These are phyloP conservation scores for Polytolypa hystricis DNA, from an alignment of 2,329 filamentous ascomycete genomes.

Conservation along the genomic window DNA sequence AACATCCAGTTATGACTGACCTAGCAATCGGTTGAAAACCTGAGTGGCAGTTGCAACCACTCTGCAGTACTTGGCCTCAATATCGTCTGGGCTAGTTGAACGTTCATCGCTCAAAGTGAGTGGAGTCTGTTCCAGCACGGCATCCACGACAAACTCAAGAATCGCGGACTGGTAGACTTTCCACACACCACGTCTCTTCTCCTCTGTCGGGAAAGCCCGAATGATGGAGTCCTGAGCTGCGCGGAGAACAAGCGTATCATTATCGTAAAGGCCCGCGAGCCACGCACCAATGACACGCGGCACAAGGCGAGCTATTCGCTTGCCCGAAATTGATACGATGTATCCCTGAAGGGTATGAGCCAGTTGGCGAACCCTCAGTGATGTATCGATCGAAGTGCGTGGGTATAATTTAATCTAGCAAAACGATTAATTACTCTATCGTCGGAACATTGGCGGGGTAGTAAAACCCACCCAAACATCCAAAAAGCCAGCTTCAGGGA, in stretches of 20 bases:
- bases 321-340: conserved; percentile 51
- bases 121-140: conserved; percentile 64
- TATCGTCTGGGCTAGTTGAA: conserved; percentile 71
- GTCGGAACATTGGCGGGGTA: conserved; percentile 17
- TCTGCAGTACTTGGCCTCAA: conserved; percentile 71
- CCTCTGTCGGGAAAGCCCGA: conserved; percentile 64
- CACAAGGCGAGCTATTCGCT: conserved; percentile 71
- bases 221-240: conserved; percentile 68
- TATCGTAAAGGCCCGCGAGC: conserved; percentile 82
- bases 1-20: too few species aligned
- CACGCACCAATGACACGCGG: conserved; percentile 74
- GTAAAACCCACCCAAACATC: conserved; percentile 66
- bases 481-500: conserved; percentile 68
- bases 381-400: conserved; percentile 78
- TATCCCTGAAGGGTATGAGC: conserved; percentile 64
- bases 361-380: conserved; percentile 76
- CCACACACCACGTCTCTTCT: conserved; percentile 69
- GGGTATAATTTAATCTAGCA: conserved; percentile 72
- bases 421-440: conserved; percentile 27
- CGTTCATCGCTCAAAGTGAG: conserved; percentile 82
- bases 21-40: conserved; percentile 44
- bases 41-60: conserved; percentile 54
- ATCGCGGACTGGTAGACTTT: conserved; percentile 71
- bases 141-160: conserved; percentile 68
- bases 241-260: conserved; percentile 62